phyloP scores from a whole-genome alignment of 768 basidiomycete species.

The Mycena olivaceomarginata region DNA sequence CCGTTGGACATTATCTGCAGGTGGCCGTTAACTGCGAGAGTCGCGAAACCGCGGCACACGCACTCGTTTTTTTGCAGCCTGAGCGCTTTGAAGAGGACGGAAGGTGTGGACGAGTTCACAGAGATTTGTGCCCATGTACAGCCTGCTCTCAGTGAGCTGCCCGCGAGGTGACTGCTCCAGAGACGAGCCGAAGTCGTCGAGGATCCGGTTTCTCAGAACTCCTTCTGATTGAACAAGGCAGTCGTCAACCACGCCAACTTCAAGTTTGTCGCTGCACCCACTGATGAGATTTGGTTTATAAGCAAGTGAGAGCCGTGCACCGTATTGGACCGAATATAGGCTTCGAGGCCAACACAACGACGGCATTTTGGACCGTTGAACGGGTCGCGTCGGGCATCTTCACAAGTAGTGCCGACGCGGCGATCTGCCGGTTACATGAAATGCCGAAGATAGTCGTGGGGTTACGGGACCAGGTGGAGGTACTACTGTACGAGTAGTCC shows the following conservation, averaged over 20 bases:
- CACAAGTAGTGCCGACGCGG: constrained; percentile 84
- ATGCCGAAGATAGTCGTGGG: constrained; percentile 96
- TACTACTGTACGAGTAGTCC: constrained; percentile 98
- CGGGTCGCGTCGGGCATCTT: constrained; percentile 93
- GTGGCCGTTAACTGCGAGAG: too few species aligned
- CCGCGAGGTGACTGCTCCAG: constrained; percentile 85
- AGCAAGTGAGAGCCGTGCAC: constrained; percentile 55
- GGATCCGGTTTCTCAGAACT: constrained; percentile 92
- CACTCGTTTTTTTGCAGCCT: constrained; percentile 96
- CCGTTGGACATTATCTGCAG: constrained; percentile 99
- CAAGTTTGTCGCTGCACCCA: constrained; percentile 85
- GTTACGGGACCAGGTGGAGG: constrained; percentile 91
- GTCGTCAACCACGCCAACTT: constrained; percentile 96
- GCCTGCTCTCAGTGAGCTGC: constrained; percentile 92
- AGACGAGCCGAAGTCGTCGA: constrained; percentile 90
- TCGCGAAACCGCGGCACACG: too few species aligned
- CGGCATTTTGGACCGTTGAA: constrained; percentile 97
- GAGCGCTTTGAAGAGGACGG: constrained; percentile 95
- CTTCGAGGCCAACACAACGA: constrained; percentile 93
- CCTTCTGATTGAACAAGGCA: constrained; percentile 92
- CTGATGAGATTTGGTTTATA: background rate
- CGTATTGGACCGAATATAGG: constrained; percentile 96
- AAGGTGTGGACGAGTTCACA: constrained; percentile 96
- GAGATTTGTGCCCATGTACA: constrained; percentile 91
- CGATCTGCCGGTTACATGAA: constrained; percentile 98